These are phyloP conservation scores for Auricularia cornea DNA, from an alignment of 768 basidiomycete genomes.

Conservation along the genomic window DNA sequence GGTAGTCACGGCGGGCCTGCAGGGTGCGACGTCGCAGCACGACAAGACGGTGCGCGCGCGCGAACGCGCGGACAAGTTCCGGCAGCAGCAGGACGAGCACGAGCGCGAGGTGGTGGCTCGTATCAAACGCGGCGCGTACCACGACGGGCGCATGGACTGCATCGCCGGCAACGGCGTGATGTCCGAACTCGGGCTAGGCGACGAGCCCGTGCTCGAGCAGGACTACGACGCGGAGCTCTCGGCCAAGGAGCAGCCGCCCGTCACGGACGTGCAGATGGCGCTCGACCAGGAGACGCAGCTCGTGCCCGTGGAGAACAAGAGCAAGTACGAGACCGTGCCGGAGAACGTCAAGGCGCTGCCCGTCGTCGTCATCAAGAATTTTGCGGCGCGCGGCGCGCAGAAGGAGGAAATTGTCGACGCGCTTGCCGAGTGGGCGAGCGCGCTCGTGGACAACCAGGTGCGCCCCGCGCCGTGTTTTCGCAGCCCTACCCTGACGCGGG, in stretches of 20 bases:
- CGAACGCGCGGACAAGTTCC: constrained; percentile 29
- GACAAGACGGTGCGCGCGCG: constrained; percentile 33
- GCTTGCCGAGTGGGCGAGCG: constrained; percentile 78
- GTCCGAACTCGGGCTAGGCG: constrained; percentile 75
- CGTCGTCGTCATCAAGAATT: constrained; percentile 81
- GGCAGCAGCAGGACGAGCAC: constrained; percentile 29
- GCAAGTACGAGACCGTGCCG: neutral
- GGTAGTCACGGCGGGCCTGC: constrained; percentile 65
- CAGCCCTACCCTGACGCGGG: neutral
- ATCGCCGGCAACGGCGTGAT: constrained; percentile 83
- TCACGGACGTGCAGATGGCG: constrained; percentile 33
- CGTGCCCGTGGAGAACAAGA: neutral
- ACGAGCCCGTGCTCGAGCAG: constrained; percentile 45
- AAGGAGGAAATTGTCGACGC: constrained; percentile 68
- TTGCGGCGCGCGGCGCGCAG: constrained; percentile 44
- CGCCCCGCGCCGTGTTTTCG: neutral
- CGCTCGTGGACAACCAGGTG: constrained; percentile 73
- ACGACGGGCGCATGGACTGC: constrained; percentile 80
- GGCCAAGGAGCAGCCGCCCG: constrained; percentile 18
- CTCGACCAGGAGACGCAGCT: neutral
- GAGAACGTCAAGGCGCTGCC: constrained; percentile 58
- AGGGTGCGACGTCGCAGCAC: constrained; percentile 48
- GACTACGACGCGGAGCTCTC: constrained; percentile 19
- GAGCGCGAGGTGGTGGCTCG: constrained; percentile 23
- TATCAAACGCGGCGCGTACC: constrained; percentile 63